These are phyloP conservation scores for Botrytis porri DNA, from an alignment of 2,329 filamentous ascomycete species.

Conservation along the genomic window DNA sequence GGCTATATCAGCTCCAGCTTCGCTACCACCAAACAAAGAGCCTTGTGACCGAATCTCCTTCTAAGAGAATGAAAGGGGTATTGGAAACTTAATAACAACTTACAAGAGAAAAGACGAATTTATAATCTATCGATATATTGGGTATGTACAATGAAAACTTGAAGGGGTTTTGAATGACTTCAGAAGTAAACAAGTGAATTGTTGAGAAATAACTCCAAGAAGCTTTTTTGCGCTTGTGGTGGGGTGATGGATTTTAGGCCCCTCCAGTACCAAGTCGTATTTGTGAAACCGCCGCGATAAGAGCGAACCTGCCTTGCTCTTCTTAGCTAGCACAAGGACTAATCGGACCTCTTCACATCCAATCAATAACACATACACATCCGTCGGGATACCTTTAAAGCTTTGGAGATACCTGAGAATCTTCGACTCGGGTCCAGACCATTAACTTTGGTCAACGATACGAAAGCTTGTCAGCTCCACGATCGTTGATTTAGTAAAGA, in stretches of 20 bases:
- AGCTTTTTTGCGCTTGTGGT: constrained; percentile 10
- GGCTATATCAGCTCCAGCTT: constrained; percentile 24
- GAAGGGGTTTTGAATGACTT: not conserved
- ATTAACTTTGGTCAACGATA: constrained; percentile 2
- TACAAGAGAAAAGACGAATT: not conserved
- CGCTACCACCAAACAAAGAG: constrained; percentile 21
- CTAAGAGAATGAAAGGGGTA: not conserved
- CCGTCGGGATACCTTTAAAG: constrained; percentile 15
- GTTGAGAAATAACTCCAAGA: constrained; percentile 19
- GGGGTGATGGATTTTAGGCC: constrained; percentile 23
- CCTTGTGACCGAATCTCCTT: not conserved
- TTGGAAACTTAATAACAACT: not conserved
- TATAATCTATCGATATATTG: not conserved
- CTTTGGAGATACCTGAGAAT: not conserved
- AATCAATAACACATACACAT: constrained; percentile 18
- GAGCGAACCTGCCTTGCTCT: constrained; percentile 17
- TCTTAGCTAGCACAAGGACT: constrained; percentile 5
- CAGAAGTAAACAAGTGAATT: not conserved
- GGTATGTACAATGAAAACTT: constrained; percentile 9
- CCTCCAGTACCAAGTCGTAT: constrained; percentile 23
- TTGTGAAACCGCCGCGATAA: constrained; percentile 22
- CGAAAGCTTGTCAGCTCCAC: constrained; percentile 16
- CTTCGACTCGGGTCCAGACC: constrained; percentile 5
- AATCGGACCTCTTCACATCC: constrained; percentile 8
- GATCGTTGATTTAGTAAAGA: constrained; percentile 19